These are phyloP conservation scores for Acanthamoeba rhysodes DNA, from an alignment of 208 protist species.

Conservation along the genomic window DNA sequence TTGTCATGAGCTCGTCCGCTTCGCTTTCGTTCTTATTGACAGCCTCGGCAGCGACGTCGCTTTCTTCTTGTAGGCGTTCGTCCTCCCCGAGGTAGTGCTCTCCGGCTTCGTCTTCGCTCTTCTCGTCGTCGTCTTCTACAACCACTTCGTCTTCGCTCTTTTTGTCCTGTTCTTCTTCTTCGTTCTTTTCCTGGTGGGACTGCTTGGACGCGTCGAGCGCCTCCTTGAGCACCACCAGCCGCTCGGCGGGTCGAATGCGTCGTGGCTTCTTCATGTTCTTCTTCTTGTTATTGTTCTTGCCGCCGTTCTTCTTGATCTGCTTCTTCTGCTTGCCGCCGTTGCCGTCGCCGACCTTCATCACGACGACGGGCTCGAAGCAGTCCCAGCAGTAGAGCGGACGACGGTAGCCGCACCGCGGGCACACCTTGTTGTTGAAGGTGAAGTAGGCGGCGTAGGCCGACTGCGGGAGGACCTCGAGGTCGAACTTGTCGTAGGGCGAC, in stretches of 20 bases:
- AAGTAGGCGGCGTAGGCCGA: constrained; percentile 47
- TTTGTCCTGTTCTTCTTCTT: neutral
- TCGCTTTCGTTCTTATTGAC: neutral
- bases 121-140: no score
- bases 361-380: constrained; percentile 48
- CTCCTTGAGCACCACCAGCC: neutral
- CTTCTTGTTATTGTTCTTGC: constrained; percentile 24
- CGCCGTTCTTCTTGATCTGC: neutral
- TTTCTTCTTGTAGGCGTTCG: neutral
- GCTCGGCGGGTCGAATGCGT: neutral
- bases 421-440: constrained; percentile 72
- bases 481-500: constrained; percentile 39
- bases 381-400: constrained; percentile 65
- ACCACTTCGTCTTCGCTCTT: no score
- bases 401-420: neutral
- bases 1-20: no score
- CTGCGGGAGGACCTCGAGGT: constrained; percentile 12
- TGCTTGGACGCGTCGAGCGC: neutral
- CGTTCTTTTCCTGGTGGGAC: neutral
- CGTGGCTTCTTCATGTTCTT: neutral
- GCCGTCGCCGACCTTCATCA: neutral
- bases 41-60: neutral
- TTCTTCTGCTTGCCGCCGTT: neutral
- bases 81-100: neutral
- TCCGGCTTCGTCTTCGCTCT: neutral